phyloP scores from a whole-genome alignment of 108 stramenopile genomes.

The Nannochloropsis oceanica region DNA sequence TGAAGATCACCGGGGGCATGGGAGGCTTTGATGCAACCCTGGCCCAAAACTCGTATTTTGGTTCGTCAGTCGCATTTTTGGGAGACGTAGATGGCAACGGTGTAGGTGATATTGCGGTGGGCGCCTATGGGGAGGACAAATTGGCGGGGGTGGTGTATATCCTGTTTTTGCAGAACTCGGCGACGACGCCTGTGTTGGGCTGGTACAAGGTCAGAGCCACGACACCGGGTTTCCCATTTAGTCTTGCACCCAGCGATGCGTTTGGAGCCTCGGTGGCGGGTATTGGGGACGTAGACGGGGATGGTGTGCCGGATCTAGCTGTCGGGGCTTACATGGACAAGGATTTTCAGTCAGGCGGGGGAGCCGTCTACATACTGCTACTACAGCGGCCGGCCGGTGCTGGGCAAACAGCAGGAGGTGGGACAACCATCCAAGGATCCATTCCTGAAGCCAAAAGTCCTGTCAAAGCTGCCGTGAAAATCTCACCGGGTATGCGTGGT shows the following conservation, averaged over 20 bases:
- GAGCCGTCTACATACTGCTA: neutral
- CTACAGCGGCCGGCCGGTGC: neutral
- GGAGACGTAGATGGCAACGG: neutral
- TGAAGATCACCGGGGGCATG: neutral
- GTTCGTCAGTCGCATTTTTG: neutral
- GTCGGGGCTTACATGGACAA: neutral
- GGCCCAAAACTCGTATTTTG: neutral
- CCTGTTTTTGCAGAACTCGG: neutral
- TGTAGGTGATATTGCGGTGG: neutral
- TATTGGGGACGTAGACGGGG: neutral
- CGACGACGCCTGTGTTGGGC: neutral
- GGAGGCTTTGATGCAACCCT: neutral
- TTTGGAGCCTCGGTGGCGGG: neutral
- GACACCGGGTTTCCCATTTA: neutral
- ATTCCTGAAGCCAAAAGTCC: neutral
- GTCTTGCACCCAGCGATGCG: neutral
- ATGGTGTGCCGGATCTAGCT: neutral
- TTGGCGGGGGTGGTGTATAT: neutral
- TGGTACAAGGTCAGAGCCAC: neutral
- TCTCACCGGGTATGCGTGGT: neutral
- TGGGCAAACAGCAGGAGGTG: neutral
- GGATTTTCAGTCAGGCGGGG: neutral
- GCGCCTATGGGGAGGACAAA: neutral
- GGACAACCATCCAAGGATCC: neutral
- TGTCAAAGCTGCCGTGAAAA: neutral